phyloP scores from a whole-genome alignment of 176 grass and related monocot genomes.

The Oryza meyeriana region DNA sequence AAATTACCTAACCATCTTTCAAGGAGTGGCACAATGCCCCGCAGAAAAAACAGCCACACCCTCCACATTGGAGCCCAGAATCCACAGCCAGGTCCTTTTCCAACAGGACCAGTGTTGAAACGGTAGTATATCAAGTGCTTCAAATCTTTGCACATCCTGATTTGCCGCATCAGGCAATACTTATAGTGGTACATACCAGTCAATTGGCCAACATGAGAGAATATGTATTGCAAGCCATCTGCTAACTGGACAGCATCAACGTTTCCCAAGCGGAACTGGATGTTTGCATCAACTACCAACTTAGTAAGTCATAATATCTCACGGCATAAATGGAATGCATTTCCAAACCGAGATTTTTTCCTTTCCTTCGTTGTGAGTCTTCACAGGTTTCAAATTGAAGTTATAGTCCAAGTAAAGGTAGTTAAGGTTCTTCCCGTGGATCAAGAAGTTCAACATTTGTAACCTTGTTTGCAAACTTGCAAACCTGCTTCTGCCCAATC shows the following conservation, averaged over 20 bases:
- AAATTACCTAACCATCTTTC: slow-evolving; percentile 97
- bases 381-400: slow-evolving; percentile 97
- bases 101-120: slow-evolving; percentile 97
- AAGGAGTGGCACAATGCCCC: slow-evolving; percentile 89
- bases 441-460: slow-evolving; percentile 99
- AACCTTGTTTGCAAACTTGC: slow-evolving; percentile 98
- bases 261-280: slow-evolving; percentile 95
- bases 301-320: slow-evolving; percentile 97
- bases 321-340: slow-evolving; percentile 97
- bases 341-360: slow-evolving; percentile 99
- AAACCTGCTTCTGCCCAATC: slow-evolving; percentile 98
- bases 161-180: slow-evolving; percentile 94
- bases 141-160: slow-evolving; percentile 99
- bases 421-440: slow-evolving; percentile 96
- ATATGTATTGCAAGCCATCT: slow-evolving; percentile 97
- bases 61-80: slow-evolving; percentile 99
- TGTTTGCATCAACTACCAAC: slow-evolving; percentile 96
- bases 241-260: slow-evolving; percentile 96
- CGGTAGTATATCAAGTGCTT: slow-evolving; percentile 99
- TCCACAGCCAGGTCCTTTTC: slow-evolving; percentile 96
- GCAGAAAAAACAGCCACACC: slow-evolving; percentile 96
- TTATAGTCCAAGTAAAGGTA: slow-evolving; percentile 99
- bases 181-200: slow-evolving; percentile 99
- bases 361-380: slow-evolving; percentile 99
- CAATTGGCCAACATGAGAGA: slow-evolving; percentile 96